phyloP scores from a whole-genome alignment of 768 basidiomycete genomes.

The Mycena rebaudengoi region DNA sequence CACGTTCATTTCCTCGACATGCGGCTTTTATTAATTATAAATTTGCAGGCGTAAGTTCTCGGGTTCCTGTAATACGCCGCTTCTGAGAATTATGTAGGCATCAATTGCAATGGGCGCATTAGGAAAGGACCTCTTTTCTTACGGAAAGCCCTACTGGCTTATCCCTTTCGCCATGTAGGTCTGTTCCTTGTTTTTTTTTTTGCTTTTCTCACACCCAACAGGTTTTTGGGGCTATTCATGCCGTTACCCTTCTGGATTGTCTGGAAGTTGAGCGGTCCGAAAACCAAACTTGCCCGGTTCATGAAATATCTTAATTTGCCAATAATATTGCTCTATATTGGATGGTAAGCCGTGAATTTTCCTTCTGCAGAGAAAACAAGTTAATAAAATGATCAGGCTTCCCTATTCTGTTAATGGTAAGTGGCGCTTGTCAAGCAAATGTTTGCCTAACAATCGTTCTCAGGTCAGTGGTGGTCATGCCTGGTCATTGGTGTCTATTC shows the following conservation, averaged over 20 bases:
- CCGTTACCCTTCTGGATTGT: constrained; percentile 60
- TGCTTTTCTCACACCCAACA: constrained; percentile 8
- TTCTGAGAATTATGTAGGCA: constrained; percentile 33
- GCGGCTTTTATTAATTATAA: too few relatives aligned
- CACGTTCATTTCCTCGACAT: not conserved
- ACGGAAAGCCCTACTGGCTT: constrained; percentile 56
- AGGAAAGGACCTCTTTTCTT: constrained; percentile 59
- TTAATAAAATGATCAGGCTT: constrained; percentile 33
- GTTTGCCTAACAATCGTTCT: not conserved
- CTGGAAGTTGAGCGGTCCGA: constrained; percentile 45
- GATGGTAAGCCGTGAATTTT: constrained; percentile 33
- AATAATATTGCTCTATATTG: constrained; percentile 50
- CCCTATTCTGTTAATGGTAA: constrained; percentile 59
- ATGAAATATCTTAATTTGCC: constrained; percentile 57
- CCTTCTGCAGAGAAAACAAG: not conserved
- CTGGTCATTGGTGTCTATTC: constrained; percentile 57
- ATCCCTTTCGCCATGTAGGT: constrained; percentile 57
- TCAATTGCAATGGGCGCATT: constrained; percentile 65
- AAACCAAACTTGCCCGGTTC: constrained; percentile 39
- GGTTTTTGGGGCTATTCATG: constrained; percentile 55
- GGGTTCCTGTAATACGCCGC: not conserved
- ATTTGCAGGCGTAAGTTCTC: constrained; percentile 2
- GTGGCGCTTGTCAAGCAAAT: not conserved
- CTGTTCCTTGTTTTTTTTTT: too few relatives aligned
- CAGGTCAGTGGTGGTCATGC: constrained; percentile 61